Evolutionary conservation across 75 land plant genomes (phyloP).

Genomic region (Pinus albicaulis): DNA sequence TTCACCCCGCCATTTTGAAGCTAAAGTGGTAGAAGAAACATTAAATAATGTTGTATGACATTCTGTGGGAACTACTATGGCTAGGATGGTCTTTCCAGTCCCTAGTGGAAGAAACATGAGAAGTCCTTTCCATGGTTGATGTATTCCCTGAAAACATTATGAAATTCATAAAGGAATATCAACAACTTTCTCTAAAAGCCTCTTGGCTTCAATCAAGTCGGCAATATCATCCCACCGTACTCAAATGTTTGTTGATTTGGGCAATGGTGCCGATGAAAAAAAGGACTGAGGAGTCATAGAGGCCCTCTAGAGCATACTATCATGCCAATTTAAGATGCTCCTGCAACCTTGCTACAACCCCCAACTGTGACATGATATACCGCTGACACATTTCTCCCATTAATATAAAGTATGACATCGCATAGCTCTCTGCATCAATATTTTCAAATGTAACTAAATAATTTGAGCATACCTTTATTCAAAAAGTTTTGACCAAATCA

Average conservation of each 20-base stretch:
- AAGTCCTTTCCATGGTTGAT: constrained; percentile 99
- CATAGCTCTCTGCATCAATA: no score
- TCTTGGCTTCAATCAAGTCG: no score
- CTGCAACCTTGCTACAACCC: constrained; percentile 57
- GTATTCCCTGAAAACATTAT: constrained; percentile 83
- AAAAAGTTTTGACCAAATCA: no score
- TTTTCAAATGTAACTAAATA: no score
- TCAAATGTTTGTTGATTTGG: constrained; percentile 89
- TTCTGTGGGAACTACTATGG: constrained; percentile 98
- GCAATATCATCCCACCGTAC: no score
- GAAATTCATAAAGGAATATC: no score
- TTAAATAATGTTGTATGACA: constrained; percentile 99
- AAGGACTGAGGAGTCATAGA: constrained; percentile 89
- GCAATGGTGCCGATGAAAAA: constrained; percentile 96
- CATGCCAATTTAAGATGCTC: constrained; percentile 91
- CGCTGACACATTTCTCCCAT: no score
- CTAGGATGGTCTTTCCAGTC: constrained; percentile 96
- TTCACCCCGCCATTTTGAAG: constrained; percentile 99
- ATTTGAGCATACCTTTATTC: no score
- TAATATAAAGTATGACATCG: no score
- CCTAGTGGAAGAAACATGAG: constrained; percentile 99
- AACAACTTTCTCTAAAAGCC: no score
- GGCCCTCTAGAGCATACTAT: constrained; percentile 86
- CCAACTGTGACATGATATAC: no score
- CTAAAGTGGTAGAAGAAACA: constrained; percentile 97